Base-by-base conservation (phyloP, 2,329 filamentous ascomycete species). In the Fusarium sarcochroum region DNA sequence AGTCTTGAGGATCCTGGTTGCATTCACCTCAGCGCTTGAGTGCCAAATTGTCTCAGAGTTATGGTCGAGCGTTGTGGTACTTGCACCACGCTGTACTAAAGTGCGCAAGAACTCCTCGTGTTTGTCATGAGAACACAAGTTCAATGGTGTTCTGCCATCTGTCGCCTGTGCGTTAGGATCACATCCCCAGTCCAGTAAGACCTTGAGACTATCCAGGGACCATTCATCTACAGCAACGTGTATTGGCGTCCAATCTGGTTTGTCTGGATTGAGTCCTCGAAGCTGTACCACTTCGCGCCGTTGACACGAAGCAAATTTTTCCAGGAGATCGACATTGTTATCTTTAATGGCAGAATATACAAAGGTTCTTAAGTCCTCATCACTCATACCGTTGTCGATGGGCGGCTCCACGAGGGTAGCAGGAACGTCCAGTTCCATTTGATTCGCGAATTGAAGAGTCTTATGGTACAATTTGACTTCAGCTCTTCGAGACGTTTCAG, bases 1-100 rank as follows among this genome's bases (percentile, higher is more conserved):
- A 17, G 25, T 7, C 5, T 42, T 23, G 40, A 42, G 40, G 6
- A 42, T 23, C 5, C 13, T 17, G 18, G 6, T 1, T 5, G 20
- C 15, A 11, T 17, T 9, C 3, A 7, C 1, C 6, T 8, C 4
- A 17, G 13, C 20, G 7, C 10, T 23, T 4, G 3, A 15, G 6
- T 42, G 40, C 40, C 40, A 42, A 6, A 42, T 11, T 15, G 40
- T 42, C 11, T 17, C 6, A 23, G 18, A 21, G 3, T 17, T 1
- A 15, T 42, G 7, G 14, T 42, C 11, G 6, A 42, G 20, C 6
- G 14, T 6, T 8, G 13, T 11, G 9, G 40, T 10, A 14, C 17
- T 42, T 21, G 20, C 20, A 6, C 40, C 40, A 23, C 25, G 20
- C 6, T 23, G 6, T 8, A 42, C 23, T 8, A 42, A 8, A 23